Evolutionary conservation across 306 rosid species (phyloP).

Genomic region (Biancaea sappan): DNA sequence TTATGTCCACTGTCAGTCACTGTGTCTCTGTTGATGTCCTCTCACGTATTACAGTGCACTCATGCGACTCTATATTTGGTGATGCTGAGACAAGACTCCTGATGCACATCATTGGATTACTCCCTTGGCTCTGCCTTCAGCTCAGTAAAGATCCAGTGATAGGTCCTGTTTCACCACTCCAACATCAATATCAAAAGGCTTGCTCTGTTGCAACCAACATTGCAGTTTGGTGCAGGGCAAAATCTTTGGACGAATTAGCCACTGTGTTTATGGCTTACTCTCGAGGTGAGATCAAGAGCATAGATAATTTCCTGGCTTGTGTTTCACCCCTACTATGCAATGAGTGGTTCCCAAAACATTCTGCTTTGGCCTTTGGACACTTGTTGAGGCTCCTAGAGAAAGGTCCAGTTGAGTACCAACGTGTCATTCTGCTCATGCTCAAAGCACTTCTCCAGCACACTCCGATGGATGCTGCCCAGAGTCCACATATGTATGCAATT

Average conservation of each 20-base stretch:
- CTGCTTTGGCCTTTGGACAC: conserved; percentile 94
- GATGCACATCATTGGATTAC: conserved; percentile 98
- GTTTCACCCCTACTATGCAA: conserved; percentile 87
- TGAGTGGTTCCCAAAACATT: conserved; percentile 97
- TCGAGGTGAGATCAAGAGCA: conserved; percentile 79
- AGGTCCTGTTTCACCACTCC: conserved; percentile 89
- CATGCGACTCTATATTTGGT: conserved; percentile 97
- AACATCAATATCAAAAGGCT: conserved; percentile 88
- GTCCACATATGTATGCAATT: conserved; percentile 94
- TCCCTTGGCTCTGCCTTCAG: conserved; percentile 98
- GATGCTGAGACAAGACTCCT: conserved; percentile 89
- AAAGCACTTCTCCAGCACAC: conserved; percentile 98
- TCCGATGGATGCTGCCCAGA: conserved; percentile 97
- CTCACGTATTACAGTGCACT: conserved; percentile 85
- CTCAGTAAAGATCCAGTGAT: conserved; percentile 75
- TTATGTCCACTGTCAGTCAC: conserved; percentile 90
- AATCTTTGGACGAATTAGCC: conserved; percentile 85
- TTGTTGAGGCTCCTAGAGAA: conserved; percentile 83
- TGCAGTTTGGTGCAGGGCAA: conserved; percentile 91
- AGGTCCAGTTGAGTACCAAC: conserved; percentile 95
- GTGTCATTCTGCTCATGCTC: conserved; percentile 90
- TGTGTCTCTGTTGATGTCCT: conserved; percentile 93
- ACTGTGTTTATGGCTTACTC: conserved; percentile 84
- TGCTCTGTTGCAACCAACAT: conserved; percentile 91
- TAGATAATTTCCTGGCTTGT: conserved; percentile 84